Conservation (phyloP, 208 protist genomes). For the Trypanosoma avium region DNA sequence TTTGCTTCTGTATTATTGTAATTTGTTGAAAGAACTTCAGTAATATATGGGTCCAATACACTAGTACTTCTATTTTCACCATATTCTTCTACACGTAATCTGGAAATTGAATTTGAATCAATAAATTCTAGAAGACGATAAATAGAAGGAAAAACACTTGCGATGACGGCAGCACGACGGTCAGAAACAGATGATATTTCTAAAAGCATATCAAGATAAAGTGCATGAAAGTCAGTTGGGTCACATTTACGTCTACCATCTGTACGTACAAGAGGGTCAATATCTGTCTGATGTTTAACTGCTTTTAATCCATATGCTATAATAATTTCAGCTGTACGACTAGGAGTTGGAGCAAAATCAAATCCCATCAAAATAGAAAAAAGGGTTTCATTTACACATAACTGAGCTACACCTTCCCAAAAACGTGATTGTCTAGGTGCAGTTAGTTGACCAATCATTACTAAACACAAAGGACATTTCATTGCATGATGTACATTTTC, state of each 20-base stretch:
- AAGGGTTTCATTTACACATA: slow-evolving; percentile 14
- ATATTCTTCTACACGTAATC: slow-evolving; percentile 22
- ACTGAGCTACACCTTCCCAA: slow-evolving; percentile 23
- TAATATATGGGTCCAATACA: slow-evolving; percentile 25
- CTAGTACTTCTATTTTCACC: slow-evolving; percentile 20
- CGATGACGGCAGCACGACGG: slow-evolving; percentile 47
- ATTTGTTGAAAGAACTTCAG: slow-evolving; percentile 27
- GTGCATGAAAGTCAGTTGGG: slow-evolving; percentile 62
- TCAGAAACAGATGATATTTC: slow-evolving; percentile 67
- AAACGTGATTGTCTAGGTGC: slow-evolving; percentile 7
- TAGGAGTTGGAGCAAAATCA: slow-evolving; percentile 11
- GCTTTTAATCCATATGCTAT: slow-evolving; percentile 44
- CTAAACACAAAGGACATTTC: slow-evolving; percentile 17
- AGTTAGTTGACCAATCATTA: slow-evolving; percentile 19
- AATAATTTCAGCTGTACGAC: slow-evolving; percentile 20
- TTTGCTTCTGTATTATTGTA: slow-evolving; percentile 3
- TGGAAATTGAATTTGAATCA: slow-evolving; percentile 18
- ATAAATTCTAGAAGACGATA: slow-evolving; percentile 53
- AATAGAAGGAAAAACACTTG: slow-evolving; percentile 64
- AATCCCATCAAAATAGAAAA: slow-evolving; percentile 17
- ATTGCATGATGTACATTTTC: slow-evolving; percentile 1
- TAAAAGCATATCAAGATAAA: slow-evolving; percentile 70
- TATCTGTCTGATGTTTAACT: slow-evolving; percentile 33
- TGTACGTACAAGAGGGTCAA: slow-evolving; percentile 47
- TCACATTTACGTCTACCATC: slow-evolving; percentile 63